Evolutionary conservation across 1,284 basidiomycete genomes (phyloP).

Genomic region (Malassezia obtusa): DNA sequence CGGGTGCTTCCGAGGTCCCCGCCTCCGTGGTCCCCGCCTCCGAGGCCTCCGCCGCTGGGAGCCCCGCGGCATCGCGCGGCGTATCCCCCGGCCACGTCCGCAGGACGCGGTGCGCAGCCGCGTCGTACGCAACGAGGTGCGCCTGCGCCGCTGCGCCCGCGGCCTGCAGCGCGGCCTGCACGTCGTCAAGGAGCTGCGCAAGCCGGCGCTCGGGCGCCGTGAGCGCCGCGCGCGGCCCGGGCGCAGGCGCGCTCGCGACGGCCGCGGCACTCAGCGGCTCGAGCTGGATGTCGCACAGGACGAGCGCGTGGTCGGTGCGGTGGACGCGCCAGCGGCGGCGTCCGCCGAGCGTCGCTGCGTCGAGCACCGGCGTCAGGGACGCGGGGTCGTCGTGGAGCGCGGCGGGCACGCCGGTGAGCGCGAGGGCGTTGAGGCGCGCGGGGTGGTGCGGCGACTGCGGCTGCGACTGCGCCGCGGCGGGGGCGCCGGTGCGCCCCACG

Average conservation of each 20-base stretch:
- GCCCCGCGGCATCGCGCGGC: no score
- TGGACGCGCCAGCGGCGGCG: background rate
- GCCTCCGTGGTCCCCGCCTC: no score
- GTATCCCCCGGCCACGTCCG: no score
- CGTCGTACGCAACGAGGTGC: background rate
- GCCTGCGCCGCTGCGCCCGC: background rate
- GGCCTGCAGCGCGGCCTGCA: background rate
- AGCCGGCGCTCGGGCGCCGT: constrained; percentile 7
- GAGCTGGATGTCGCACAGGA: constrained; percentile 2
- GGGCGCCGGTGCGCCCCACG: background rate
- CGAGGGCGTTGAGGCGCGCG: background rate
- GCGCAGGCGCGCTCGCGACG: background rate
- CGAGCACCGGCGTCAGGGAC: background rate
- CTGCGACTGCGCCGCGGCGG: background rate
- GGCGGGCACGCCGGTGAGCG: background rate
- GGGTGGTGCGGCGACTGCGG: background rate
- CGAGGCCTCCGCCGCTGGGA: no score
- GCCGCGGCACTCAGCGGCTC: constrained; percentile 12
- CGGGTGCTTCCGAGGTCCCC: no score
- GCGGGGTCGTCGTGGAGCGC: background rate
- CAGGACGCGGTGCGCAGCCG: background rate
- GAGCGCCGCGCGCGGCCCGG: background rate
- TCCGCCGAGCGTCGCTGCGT: background rate
- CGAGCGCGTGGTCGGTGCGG: background rate
- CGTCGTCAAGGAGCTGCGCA: background rate